Conservation (phyloP, 139 green algal species). For the Chlorella vulgaris region DNA sequence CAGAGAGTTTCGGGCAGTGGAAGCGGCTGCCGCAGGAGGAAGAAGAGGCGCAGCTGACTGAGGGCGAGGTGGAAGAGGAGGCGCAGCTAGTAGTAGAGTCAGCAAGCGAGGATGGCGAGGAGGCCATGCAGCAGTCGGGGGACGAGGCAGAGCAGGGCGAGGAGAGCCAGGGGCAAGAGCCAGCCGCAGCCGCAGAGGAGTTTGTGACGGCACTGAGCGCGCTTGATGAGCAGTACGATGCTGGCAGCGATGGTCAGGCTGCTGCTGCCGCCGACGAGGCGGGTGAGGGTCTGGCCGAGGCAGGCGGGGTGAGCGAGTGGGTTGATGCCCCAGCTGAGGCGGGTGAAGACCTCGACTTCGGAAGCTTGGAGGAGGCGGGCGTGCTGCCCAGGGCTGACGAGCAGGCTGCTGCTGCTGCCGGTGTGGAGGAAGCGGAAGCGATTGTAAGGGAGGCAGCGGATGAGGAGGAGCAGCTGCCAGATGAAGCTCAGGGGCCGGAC, state of each 20-base stretch:
- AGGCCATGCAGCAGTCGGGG: background rate
- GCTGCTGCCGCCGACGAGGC: no score
- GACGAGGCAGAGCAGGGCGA: background rate
- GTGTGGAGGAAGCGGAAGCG: background rate
- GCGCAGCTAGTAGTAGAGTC: background rate
- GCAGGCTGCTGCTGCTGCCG: background rate
- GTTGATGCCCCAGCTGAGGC: no score
- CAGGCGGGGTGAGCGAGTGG: no score
- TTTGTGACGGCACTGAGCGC: no score
- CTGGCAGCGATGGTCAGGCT: no score
- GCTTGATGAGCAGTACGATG: no score
- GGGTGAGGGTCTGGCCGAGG: background rate
- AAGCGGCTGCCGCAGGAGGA: background rate
- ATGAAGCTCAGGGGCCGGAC: no score
- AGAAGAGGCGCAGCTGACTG: background rate
- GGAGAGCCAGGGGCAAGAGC: background rate
- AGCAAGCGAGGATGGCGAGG: background rate
- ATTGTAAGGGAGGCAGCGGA: background rate
- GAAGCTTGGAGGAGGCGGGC: background rate
- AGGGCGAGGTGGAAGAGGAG: background rate
- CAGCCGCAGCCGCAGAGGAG: background rate
- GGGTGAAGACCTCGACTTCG: no score
- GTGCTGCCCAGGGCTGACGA: background rate
- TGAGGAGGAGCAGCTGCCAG: background rate
- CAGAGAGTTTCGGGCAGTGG: background rate